phyloP scores from a whole-genome alignment of 306 rosid genomes.

The Malus sylvestris region DNA sequence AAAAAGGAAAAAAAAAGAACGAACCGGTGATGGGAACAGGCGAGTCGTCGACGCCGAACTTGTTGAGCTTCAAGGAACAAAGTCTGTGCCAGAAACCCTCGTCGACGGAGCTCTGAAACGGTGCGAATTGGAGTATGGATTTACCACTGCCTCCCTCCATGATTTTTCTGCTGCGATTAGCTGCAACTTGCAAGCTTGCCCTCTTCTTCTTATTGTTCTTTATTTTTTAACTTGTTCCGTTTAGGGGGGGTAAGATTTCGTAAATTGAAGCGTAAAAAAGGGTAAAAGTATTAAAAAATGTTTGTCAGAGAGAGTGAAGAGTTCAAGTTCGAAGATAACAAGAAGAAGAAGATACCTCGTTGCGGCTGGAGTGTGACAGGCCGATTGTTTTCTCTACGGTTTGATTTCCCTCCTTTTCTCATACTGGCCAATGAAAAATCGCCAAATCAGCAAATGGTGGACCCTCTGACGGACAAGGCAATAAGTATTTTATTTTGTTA shows the following conservation, averaged over 20 bases:
- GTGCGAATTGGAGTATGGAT: constrained; percentile 67
- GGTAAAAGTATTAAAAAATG: background rate
- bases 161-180: constrained; percentile 3
- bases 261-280: background rate
- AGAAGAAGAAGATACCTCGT: background rate
- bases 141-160: constrained; percentile 34
- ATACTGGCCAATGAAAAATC: background rate
- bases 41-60: constrained; percentile 94
- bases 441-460: background rate
- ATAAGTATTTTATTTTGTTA: too few relatives aligned
- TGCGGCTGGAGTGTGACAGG: background rate
- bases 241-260: background rate
- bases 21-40: constrained; percentile 72
- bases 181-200: background rate
- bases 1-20: background rate
- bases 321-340: background rate
- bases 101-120: constrained; percentile 79
- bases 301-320: background rate
- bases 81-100: constrained; percentile 96
- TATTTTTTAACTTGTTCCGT: background rate
- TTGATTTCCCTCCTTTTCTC: background rate
- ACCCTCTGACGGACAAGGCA: background rate
- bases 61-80: constrained; percentile 86
- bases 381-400: background rate
- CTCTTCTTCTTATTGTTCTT: background rate